These are phyloP conservation scores for Triticum dicoccoides DNA, from an alignment of 176 grass and related monocot species.

Conservation along the genomic window DNA sequence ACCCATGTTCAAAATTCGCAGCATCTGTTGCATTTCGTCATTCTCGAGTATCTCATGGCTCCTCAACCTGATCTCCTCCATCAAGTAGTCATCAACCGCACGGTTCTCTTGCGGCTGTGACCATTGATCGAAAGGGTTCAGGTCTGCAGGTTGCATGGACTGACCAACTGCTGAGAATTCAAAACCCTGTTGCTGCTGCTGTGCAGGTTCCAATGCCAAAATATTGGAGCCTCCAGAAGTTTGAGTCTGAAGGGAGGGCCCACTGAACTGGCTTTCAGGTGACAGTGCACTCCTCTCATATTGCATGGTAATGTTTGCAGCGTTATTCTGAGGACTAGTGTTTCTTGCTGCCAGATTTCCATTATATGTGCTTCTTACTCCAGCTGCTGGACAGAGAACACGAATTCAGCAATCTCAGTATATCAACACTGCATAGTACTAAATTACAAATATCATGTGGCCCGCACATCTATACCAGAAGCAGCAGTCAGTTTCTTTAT, in stretches of 20 bases:
- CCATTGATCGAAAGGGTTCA: conserved; percentile 53
- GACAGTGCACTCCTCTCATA: conserved; percentile 41
- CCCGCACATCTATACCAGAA: conserved; percentile 7
- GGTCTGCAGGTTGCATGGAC: conserved; percentile 32
- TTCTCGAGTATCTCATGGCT: conserved; percentile 96
- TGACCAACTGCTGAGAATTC: conserved; percentile 43
- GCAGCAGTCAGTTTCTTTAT: conserved; percentile 15
- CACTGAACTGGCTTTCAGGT: conserved; percentile 51
- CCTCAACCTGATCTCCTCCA: conserved; percentile 91
- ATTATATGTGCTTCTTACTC: conserved; percentile 40
- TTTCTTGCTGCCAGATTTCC: conserved; percentile 46
- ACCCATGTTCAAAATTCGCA: conserved; percentile 73
- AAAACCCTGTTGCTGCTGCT: conserved; percentile 52
- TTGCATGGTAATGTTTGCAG: conserved; percentile 27
- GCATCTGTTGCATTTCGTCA: conserved; percentile 95
- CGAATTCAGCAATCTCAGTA: conserved; percentile 9
- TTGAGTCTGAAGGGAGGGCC: conserved; percentile 43
- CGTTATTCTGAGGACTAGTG: conserved; percentile 34
- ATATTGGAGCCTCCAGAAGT: conserved; percentile 43
- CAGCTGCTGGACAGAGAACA: conserved; percentile 44
- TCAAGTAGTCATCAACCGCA: conserved; percentile 79
- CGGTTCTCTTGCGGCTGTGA: conserved; percentile 35
- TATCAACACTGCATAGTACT: neutral
- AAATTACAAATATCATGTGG: neutral
- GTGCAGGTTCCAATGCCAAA: conserved; percentile 51